Conservation (phyloP, 306 rosid species). For the Psophocarpus tetragonolobus region DNA sequence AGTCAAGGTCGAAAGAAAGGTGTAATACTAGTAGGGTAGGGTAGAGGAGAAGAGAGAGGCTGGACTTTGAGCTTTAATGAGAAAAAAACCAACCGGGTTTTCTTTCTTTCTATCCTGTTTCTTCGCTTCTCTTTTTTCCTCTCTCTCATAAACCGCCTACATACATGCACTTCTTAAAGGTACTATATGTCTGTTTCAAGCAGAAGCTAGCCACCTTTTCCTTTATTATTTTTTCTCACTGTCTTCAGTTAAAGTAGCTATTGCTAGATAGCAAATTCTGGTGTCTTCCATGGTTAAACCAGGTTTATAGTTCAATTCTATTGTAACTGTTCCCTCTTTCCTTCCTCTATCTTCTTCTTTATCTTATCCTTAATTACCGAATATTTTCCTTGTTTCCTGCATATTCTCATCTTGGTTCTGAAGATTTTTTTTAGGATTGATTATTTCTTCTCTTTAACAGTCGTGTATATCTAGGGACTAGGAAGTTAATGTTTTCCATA, state of each 20-base stretch:
- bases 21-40: constrained; percentile 18
- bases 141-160: constrained; percentile 49
- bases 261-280: constrained; percentile 41
- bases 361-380: background rate
- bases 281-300: constrained; percentile 63
- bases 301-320: constrained; percentile 60
- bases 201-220: constrained; percentile 51
- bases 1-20: constrained; percentile 85
- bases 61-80: constrained; percentile 36
- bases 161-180: constrained; percentile 60
- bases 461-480: background rate
- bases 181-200: constrained; percentile 46
- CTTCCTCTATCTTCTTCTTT: constrained; percentile 9
- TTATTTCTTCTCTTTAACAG: constrained; percentile 19
- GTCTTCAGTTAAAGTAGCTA: constrained; percentile 71
- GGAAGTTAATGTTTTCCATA: constrained; percentile 15
- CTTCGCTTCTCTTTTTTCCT: constrained; percentile 27
- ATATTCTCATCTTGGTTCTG: constrained; percentile 45
- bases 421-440: constrained; percentile 22
- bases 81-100: constrained; percentile 39
- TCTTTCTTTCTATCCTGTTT: constrained; percentile 47
- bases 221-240: constrained; percentile 36
- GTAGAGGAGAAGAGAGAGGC: constrained; percentile 27
- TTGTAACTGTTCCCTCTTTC: constrained; percentile 53
- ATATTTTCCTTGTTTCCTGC: constrained; percentile 16